These are phyloP conservation scores for Raffaelea arxii DNA, from an alignment of 2,329 filamentous ascomycete genomes.

Conservation along the genomic window DNA sequence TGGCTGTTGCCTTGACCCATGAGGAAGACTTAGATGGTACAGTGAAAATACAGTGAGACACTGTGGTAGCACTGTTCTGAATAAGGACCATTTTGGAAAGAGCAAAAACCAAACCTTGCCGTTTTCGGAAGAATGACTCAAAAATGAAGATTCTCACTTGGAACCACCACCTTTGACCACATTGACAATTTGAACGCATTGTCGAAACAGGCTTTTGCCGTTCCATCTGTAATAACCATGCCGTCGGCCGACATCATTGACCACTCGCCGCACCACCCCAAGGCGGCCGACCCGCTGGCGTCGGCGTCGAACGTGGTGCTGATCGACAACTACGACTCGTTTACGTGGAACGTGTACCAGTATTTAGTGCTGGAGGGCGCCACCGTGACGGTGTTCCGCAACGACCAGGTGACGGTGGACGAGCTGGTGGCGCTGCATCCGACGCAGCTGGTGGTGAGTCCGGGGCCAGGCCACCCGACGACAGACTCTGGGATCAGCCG, in stretches of 20 bases:
- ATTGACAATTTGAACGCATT: no score
- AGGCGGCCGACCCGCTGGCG: constrained; percentile 59
- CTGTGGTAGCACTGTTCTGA: no score
- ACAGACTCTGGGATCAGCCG: constrained; percentile 91
- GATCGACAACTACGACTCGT: constrained; percentile 99
- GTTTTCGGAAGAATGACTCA: no score
- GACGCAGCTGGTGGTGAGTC: constrained; percentile 89
- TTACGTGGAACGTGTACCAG: constrained; percentile 99
- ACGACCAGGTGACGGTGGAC: constrained; percentile 81
- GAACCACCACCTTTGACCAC: no score
- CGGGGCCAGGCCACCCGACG: constrained; percentile 84
- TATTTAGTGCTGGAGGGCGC: constrained; percentile 96
- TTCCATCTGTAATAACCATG: constrained; percentile 30
- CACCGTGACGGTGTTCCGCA: constrained; percentile 78
- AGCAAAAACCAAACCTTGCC: no score
- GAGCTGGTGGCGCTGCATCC: constrained; percentile 76
- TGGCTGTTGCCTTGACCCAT: no score
- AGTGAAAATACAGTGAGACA: no score
- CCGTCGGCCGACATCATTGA: constrained; percentile 48
- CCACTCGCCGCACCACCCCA: constrained; percentile 78
- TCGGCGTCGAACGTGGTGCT: constrained; percentile 85
- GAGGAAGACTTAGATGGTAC: no score
- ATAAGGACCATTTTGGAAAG: no score
- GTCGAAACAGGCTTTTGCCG: no score
- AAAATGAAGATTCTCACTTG: no score